A percentile compares a stretch with the other conserved stretches of the same genome.
These are phyloP conservation scores for Tuber aestivum DNA, from an alignment of 495 filamentous ascomycete genomes.

Conservation along the genomic window DNA sequence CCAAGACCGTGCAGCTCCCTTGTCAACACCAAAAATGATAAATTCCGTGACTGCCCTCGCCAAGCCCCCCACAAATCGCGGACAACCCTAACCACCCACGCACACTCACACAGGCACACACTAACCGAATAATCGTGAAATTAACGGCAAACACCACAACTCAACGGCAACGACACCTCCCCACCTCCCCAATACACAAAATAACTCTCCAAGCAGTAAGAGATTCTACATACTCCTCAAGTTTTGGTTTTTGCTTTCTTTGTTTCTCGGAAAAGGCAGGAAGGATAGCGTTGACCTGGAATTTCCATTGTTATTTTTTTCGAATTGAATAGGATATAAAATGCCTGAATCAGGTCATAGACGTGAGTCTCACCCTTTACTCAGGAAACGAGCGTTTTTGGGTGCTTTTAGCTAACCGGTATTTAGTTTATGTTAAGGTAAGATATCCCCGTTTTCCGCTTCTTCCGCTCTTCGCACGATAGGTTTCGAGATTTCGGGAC, in stretches of 20 bases:
- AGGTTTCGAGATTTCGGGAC: neutral
- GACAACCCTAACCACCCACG: conserved; percentile 9
- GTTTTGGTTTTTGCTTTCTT: neutral
- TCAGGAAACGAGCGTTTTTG: neutral
- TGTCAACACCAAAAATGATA: too few species aligned
- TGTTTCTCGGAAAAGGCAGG: neutral
- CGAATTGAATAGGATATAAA: conserved; percentile 16
- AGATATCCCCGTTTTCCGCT: conserved; percentile 1
- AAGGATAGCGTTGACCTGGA: conserved; percentile 9
- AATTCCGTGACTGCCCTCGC: neutral
- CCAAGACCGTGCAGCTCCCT: too few species aligned
- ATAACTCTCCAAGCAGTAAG: conserved; percentile 16
- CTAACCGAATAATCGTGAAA: neutral
- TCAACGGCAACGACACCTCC: conserved; percentile 20
- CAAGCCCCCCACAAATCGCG: conserved; percentile 9
- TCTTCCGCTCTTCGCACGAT: neutral
- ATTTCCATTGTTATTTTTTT: neutral
- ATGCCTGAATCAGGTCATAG: conserved; percentile 41
- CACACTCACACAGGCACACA: neutral
- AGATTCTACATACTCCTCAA: conserved; percentile 5
- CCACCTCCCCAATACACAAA: conserved; percentile 7
- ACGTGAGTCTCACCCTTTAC: conserved; percentile 23
- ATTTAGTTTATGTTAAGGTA: conserved; percentile 40
- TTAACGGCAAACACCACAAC: conserved; percentile 3
- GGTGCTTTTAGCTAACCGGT: conserved; percentile 16